Conservation (phyloP, 495 filamentous ascomycete genomes). For the Staphylotrichum longicolle region DNA sequence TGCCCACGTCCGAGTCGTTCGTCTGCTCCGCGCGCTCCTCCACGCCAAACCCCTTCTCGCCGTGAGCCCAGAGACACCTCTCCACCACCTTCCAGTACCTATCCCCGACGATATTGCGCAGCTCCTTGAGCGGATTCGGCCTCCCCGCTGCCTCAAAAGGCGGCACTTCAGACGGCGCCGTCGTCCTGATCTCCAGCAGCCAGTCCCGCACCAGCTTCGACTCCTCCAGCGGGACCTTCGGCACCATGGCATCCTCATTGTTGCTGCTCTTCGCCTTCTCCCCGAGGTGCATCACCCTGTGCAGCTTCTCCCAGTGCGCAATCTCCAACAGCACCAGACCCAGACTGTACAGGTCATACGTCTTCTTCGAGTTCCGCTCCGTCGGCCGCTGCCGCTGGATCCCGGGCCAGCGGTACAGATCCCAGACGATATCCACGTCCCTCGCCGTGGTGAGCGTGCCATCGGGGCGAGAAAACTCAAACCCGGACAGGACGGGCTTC, state of each 20-base stretch:
- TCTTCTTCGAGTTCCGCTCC: conserved; percentile 42
- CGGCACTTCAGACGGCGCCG: not conserved
- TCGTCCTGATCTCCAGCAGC: conserved; percentile 27
- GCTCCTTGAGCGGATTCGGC: conserved; percentile 29
- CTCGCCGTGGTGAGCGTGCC: conserved; percentile 28
- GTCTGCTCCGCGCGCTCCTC: conserved; percentile 28
- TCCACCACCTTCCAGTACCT: conserved; percentile 29
- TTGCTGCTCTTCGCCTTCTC: not conserved
- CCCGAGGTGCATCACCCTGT: conserved; percentile 39
- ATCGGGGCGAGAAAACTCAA: conserved; percentile 34
- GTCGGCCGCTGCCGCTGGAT: conserved; percentile 32
- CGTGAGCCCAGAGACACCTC: conserved; percentile 36
- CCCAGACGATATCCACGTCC: conserved; percentile 32
- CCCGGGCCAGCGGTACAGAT: conserved; percentile 34
- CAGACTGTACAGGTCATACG: conserved; percentile 52
- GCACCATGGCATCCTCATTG: not conserved
- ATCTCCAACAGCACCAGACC: conserved; percentile 52
- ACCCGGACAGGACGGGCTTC: conserved; percentile 27
- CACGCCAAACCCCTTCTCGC: conserved; percentile 32
- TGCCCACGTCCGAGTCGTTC: conserved; percentile 25
- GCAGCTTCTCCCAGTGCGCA: conserved; percentile 50
- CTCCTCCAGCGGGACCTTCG: conserved; percentile 24
- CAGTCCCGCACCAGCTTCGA: conserved; percentile 30
- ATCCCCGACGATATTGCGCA: conserved; percentile 29
- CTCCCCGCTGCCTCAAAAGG: conserved; percentile 18